phyloP scores from a whole-genome alignment of 768 basidiomycete genomes.

The Coprinellus aureogranulatus region DNA sequence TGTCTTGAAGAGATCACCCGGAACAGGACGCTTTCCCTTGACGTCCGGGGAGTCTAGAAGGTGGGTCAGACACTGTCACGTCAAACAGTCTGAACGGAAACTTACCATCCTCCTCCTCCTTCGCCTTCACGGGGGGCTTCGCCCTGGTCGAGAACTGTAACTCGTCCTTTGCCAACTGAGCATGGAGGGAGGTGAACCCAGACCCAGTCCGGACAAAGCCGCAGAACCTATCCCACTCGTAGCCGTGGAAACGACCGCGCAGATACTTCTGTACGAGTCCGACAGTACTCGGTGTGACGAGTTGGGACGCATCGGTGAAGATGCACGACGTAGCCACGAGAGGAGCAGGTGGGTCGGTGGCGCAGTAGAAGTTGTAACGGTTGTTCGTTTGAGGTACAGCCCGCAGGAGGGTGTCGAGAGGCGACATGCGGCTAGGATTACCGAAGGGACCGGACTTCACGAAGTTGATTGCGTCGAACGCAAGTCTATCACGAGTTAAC shows the following conservation, averaged over 20 bases:
- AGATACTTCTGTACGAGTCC: conserved; percentile 6
- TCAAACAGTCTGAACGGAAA: too few species aligned
- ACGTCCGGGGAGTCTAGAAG: neutral
- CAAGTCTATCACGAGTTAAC: neutral
- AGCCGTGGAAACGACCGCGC: conserved; percentile 1
- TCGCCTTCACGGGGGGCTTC: too few species aligned
- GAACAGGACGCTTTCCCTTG: neutral
- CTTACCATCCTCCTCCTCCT: too few species aligned
- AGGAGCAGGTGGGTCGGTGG: neutral
- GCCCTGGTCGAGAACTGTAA: conserved; percentile 2
- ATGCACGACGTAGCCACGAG: neutral
- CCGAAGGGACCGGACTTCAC: neutral
- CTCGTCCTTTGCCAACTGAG: neutral
- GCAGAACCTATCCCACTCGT: conserved; percentile 7
- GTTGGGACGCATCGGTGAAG: neutral
- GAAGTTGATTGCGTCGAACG: neutral
- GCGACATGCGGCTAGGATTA: neutral
- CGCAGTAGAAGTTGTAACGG: neutral
- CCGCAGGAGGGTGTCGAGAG: neutral
- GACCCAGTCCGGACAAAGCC: conserved; percentile 5
- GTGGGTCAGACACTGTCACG: neutral
- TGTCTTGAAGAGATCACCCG: neutral
- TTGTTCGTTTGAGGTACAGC: neutral
- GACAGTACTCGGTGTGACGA: neutral
- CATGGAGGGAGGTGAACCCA: neutral